These are phyloP conservation scores for Fusarium gaditjirri DNA, from an alignment of 2,329 filamentous ascomycete genomes.

Conservation along the genomic window DNA sequence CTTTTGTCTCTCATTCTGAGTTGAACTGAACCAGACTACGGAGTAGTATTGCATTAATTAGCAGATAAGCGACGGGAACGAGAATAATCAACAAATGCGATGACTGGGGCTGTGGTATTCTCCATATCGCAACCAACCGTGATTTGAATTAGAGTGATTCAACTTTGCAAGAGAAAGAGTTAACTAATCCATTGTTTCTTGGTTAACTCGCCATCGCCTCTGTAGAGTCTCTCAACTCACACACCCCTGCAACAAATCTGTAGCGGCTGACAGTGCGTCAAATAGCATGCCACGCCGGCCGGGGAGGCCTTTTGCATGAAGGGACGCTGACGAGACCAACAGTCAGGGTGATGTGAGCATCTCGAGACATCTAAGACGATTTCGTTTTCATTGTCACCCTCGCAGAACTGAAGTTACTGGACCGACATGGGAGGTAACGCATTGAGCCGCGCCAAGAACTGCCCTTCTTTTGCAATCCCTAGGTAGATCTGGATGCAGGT, in stretches of 20 bases:
- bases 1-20: constrained; percentile 12
- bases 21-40: constrained; percentile 1
- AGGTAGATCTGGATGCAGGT: constrained; percentile 41
- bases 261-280: constrained; percentile 38
- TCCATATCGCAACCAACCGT: constrained; percentile 2
- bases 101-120: constrained; percentile 12
- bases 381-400: not conserved
- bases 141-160: constrained; percentile 7
- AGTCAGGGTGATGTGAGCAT: constrained; percentile 36
- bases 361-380: constrained; percentile 1
- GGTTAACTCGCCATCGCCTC: constrained; percentile 1
- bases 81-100: constrained; percentile 13
- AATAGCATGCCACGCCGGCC: constrained; percentile 16
- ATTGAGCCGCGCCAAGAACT: constrained; percentile 35
- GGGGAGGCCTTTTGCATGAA: constrained; percentile 18
- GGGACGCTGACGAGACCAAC: constrained; percentile 31
- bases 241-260: constrained; percentile 25
- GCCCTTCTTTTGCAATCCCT: constrained; percentile 20
- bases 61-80: constrained; percentile 33
- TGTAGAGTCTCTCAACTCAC: constrained; percentile 2
- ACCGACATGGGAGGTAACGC: constrained; percentile 10
- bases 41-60: constrained; percentile 25
- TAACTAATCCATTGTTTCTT: constrained; percentile 1
- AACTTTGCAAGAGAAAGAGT: constrained; percentile 6
- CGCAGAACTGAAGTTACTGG: not conserved